Conservation (phyloP, 1,284 basidiomycete genomes). For the Ceratobasidium sp. region DNA sequence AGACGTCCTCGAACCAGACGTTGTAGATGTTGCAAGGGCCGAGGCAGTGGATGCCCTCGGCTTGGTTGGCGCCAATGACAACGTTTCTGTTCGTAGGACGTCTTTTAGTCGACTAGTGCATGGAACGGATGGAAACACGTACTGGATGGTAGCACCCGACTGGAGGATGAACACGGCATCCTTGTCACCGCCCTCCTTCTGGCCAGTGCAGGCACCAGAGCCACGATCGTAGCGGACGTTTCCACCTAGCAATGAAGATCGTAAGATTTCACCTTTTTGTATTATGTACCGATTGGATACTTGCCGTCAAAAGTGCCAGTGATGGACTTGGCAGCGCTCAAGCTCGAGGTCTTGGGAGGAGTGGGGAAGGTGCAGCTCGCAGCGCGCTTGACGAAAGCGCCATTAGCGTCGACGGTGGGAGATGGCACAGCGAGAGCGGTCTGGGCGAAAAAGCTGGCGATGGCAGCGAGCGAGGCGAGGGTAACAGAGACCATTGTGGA, state of each 20-base stretch:
- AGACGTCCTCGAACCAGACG: slow-evolving; percentile 49
- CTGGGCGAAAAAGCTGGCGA: slow-evolving; percentile 28
- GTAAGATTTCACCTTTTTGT: background rate
- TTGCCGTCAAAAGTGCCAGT: slow-evolving; percentile 55
- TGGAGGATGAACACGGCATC: slow-evolving; percentile 49
- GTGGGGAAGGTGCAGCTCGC: slow-evolving; percentile 55
- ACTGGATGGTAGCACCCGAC: slow-evolving; percentile 56
- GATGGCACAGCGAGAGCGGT: slow-evolving; percentile 25
- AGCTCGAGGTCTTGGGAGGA: slow-evolving; percentile 56
- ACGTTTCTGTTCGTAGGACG: slow-evolving; percentile 52
- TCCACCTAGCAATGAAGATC: slow-evolving; percentile 12
- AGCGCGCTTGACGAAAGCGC: slow-evolving; percentile 21
- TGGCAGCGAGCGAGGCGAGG: slow-evolving; percentile 19
- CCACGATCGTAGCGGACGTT: slow-evolving; percentile 44
- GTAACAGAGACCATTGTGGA: slow-evolving; percentile 27
- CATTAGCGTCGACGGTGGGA: slow-evolving; percentile 14
- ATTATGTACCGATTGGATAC: background rate
- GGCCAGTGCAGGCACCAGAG: slow-evolving; percentile 42
- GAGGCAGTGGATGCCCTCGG: slow-evolving; percentile 61
- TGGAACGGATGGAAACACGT: background rate
- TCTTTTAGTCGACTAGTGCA: background rate
- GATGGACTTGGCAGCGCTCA: slow-evolving; percentile 57
- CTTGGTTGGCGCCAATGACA: slow-evolving; percentile 58
- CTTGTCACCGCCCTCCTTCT: slow-evolving; percentile 43
- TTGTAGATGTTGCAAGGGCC: slow-evolving; percentile 57